Base-by-base conservation (phyloP, 2,329 filamentous ascomycete genomes). In the Apiospora koreana region DNA sequence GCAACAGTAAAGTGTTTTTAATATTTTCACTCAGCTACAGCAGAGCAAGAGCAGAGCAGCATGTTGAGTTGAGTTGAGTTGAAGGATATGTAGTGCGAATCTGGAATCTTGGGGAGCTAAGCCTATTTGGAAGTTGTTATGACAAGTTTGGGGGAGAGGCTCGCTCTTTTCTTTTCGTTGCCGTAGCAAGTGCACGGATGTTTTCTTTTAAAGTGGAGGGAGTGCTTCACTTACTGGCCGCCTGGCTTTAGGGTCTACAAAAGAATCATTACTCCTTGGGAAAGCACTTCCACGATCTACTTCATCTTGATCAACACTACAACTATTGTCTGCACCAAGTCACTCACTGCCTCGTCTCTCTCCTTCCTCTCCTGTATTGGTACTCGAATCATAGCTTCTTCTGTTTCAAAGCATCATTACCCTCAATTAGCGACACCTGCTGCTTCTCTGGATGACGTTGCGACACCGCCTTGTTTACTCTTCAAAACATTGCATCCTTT, bases 401-500 rank as follows among this genome's bases (percentile, higher is more conserved):
- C 4, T 38, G 38, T 38, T 62, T 38, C 18, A n/a, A 62, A 6
- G 7, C 54, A n/a, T 38, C 31, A 38, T 62, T 62, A 9, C 14
- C 54, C 35, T n/a, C 28, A 38, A 38, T n/a, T 23, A 38, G 54
- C 54, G 54, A 62, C 54, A 23, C 54, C 31, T 62, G 54, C 31
- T n/a, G 18, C 65, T 43, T 35, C 65, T 31, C 65, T 67, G 42
- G 65, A 67, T 67, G 65, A 31, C 65, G 65, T 46, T 67, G 65
- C 65, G 41, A 28, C 45, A 46, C 45, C 65, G 65, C 65, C 42
- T 67, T 67, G 65, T 67, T 67, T 67, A 67, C 65, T 46, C 65
- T n/a, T 43, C 42, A 46, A 67, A 43, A 67, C 65, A 43, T 31
- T 45, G 42, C 25, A 35, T 42, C 31, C 14, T 43, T 31, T 35